Evolutionary conservation across 441 rosid species (phyloP).

Genomic region (Theobroma grandiflorum): DNA sequence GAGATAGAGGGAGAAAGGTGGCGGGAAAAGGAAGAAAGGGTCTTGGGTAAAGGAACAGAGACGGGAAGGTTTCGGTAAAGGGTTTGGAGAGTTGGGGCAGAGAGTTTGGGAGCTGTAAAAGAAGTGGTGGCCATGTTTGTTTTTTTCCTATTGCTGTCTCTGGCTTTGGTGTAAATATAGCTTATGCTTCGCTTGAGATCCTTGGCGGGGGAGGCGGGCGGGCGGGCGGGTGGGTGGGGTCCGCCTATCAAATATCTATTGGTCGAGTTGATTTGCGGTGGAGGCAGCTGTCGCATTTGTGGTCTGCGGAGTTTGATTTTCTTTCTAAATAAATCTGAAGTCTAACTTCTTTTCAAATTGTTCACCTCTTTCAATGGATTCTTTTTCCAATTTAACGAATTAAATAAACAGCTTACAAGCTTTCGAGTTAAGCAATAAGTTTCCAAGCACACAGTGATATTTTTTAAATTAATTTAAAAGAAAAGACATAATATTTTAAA

Average conservation of each 20-base stretch:
- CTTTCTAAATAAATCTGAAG: background rate
- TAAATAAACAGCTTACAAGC: background rate
- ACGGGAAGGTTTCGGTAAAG: constrained; percentile 50
- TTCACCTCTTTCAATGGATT: background rate
- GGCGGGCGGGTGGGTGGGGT: background rate
- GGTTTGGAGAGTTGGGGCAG: constrained; percentile 58
- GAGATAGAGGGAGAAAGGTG: constrained; percentile 32
- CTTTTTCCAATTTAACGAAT: background rate
- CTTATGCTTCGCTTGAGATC: background rate
- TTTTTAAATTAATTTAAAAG: no score
- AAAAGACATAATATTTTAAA: no score
- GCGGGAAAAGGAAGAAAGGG: constrained; percentile 40
- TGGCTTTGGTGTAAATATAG: background rate
- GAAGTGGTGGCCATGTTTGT: constrained; percentile 46
- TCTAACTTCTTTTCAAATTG: background rate
- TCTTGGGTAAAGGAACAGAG: constrained; percentile 38
- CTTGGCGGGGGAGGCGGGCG: background rate
- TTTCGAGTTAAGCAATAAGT: no score
- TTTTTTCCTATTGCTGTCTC: background rate
- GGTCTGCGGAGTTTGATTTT: background rate
- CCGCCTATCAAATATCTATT: background rate
- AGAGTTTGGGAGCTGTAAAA: constrained; percentile 56
- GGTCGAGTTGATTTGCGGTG: background rate
- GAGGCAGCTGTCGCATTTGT: background rate
- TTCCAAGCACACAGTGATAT: no score